phyloP scores from a whole-genome alignment of 2,329 filamentous ascomycete species.

The Alternaria consortialis region DNA sequence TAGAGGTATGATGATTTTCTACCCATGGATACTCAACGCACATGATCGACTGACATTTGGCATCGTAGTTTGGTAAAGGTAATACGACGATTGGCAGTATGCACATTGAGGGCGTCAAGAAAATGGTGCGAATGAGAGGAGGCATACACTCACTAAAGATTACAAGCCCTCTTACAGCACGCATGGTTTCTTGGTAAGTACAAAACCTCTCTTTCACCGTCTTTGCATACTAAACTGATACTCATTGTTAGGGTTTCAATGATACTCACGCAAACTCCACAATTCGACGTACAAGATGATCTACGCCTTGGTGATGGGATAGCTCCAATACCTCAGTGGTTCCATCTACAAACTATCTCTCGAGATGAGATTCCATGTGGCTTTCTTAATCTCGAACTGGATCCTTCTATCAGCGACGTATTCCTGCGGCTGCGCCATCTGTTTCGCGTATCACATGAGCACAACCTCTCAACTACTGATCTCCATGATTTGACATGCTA shows the following conservation, averaged over 20 bases:
- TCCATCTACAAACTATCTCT: constrained; percentile 35
- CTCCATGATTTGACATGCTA: constrained; percentile 67
- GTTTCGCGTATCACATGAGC: constrained; percentile 49
- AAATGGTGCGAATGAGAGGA: constrained; percentile 60
- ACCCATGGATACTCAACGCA: not conserved
- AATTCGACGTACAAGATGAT: constrained; percentile 64
- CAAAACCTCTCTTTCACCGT: not conserved
- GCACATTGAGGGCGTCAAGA: constrained; percentile 62
- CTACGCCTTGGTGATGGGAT: constrained; percentile 60
- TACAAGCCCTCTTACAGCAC: constrained; percentile 63
- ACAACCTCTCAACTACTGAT: constrained; percentile 51
- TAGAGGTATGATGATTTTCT: constrained; percentile 57
- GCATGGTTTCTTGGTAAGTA: constrained; percentile 64
- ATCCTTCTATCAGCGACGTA: constrained; percentile 49
- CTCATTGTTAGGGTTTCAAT: constrained; percentile 63
- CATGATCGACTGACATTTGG: constrained; percentile 7
- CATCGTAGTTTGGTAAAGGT: constrained; percentile 61
- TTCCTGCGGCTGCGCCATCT: constrained; percentile 57
- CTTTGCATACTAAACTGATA: not conserved
- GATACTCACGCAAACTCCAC: constrained; percentile 62
- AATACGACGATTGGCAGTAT: constrained; percentile 57
- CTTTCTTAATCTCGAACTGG: constrained; percentile 41
- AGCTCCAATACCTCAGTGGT: constrained; percentile 60
- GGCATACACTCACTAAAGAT: constrained; percentile 60
- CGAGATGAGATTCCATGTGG: constrained; percentile 8